A percentile compares a stretch with the other conserved stretches of the same genome.
Evolutionary conservation across 2,329 filamentous ascomycete genomes (phyloP).

Genomic region (Akanthomyces lecanii): DNA sequence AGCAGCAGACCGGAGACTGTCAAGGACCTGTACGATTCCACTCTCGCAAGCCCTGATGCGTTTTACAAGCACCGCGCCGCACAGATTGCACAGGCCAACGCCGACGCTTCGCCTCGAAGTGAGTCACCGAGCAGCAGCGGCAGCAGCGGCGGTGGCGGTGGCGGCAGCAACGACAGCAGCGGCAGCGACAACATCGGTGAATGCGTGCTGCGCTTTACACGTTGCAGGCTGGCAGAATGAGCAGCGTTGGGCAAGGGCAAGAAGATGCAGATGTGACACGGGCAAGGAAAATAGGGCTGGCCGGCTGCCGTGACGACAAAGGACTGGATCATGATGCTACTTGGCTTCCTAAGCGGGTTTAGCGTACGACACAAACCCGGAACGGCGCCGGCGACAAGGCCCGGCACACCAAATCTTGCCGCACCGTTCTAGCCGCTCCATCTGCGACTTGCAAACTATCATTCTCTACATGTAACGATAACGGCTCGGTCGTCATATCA

Average conservation of each 20-base stretch:
- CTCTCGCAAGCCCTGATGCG: background rate
- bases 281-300: too few relatives aligned
- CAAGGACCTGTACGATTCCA: background rate
- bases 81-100: background rate
- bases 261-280: background rate
- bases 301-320: background rate
- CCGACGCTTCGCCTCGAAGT: background rate
- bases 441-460: background rate
- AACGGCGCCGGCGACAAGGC: background rate
- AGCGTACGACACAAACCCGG: slow-evolving; percentile 5
- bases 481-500: too few relatives aligned
- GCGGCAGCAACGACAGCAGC: too few relatives aligned
- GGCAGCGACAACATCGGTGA: too few relatives aligned
- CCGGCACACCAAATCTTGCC: background rate
- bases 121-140: background rate
- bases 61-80: background rate
- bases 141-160: too few relatives aligned
- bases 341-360: slow-evolving; percentile 16
- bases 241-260: too few relatives aligned
- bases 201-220: too few relatives aligned
- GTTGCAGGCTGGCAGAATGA: too few relatives aligned
- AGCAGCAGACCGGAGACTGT: background rate
- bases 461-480: background rate
- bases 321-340: background rate
- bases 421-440: background rate